Evolutionary conservation across 129 eudicot genomes (phyloP).

Genomic region (Pittosporum tobira): DNA sequence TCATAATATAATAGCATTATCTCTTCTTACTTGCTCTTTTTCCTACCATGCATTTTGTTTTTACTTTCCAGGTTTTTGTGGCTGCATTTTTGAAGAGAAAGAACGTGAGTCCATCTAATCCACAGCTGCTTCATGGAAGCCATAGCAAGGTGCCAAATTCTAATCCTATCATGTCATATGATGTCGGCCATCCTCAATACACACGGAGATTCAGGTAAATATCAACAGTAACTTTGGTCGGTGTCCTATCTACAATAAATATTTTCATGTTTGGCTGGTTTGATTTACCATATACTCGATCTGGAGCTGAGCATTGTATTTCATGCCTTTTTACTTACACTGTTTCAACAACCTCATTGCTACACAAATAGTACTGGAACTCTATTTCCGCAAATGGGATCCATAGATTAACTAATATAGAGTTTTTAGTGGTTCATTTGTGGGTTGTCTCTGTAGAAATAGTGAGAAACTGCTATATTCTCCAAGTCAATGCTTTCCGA

Average conservation of each 20-base stretch:
- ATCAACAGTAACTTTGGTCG: background rate
- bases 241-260: too few species aligned
- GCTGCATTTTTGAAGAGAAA: slow-evolving; percentile 74
- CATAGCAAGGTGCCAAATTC: slow-evolving; percentile 21
- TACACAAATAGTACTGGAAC: too few species aligned
- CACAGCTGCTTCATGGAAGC: slow-evolving; percentile 52
- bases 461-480: too few species aligned
- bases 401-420: too few species aligned
- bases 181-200: slow-evolving; percentile 24
- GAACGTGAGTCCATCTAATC: slow-evolving; percentile 40
- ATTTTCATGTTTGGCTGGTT: background rate
- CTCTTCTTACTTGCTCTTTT: background rate
- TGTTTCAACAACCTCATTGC: too few species aligned
- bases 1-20: background rate
- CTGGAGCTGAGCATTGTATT: too few species aligned
- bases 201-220: slow-evolving; percentile 67
- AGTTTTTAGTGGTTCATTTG: too few species aligned
- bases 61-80: slow-evolving; percentile 56
- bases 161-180: slow-evolving; percentile 17
- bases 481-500: too few species aligned
- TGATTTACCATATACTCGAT: background rate
- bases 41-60: background rate
- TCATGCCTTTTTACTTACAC: too few species aligned
- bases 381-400: too few species aligned
- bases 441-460: too few species aligned